Conservation (phyloP, 169 alveolate species). For the Plasmodium sp. region DNA sequence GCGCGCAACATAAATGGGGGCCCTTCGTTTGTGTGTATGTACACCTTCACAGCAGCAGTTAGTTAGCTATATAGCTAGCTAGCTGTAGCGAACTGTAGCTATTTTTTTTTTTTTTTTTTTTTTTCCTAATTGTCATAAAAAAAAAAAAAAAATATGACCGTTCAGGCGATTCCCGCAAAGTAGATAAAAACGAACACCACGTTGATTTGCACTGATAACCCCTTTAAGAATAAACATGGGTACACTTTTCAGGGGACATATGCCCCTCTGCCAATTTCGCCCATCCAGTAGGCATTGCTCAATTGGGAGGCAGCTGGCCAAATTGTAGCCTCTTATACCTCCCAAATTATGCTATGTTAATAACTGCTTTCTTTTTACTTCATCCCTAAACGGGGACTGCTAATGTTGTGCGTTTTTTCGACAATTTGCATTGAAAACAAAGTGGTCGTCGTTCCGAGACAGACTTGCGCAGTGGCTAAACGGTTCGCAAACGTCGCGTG, state of each 20-base stretch:
- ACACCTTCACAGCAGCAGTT: not conserved
- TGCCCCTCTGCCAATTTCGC: not conserved
- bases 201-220: not conserved
- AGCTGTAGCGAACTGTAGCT: not conserved
- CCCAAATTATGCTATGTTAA: not conserved
- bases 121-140: not conserved
- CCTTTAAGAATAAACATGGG: not conserved
- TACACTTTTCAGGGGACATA: not conserved
- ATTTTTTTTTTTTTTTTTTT: not conserved
- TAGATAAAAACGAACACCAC: not conserved
- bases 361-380: not conserved
- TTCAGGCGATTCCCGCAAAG: constrained; percentile 7
- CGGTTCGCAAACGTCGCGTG: not conserved
- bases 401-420: not conserved
- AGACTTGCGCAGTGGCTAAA: not conserved
- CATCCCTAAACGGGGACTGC: not conserved
- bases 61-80: not conserved
- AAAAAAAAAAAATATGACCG: not conserved
- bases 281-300: not conserved
- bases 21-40: not conserved
- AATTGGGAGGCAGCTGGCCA: not conserved
- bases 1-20: not conserved
- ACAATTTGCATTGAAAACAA: not conserved
- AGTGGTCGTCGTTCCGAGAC: not conserved
- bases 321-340: not conserved